A percentile compares a stretch with the other conserved stretches of the same genome.
Conservation (phyloP, 768 basidiomycete genomes). For the Russula foetens region DNA sequence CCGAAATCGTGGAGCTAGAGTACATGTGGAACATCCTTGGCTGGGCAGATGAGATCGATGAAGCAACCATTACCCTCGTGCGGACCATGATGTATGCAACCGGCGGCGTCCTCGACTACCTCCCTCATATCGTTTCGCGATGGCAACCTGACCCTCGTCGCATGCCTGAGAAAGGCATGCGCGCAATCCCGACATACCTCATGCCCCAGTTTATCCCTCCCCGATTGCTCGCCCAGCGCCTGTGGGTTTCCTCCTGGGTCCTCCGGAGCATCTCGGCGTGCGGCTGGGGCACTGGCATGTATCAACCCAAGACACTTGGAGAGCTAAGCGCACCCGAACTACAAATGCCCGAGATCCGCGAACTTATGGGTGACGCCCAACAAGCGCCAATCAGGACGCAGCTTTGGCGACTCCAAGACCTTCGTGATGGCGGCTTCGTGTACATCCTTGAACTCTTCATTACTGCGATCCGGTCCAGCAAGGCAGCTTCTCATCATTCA, state of each 20-base stretch:
- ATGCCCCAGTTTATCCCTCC: conserved; percentile 14
- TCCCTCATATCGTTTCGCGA: conserved; percentile 1
- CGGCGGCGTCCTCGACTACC: conserved; percentile 5
- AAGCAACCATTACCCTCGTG: not conserved
- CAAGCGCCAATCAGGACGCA: not conserved
- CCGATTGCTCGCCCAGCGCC: conserved; percentile 1
- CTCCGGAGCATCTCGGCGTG: conserved; percentile 1
- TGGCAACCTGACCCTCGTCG: conserved; percentile 3
- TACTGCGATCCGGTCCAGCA: not conserved
- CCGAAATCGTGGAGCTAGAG: not conserved
- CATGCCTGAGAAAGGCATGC: not conserved
- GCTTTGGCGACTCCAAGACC: conserved; percentile 15
- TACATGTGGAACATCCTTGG: conserved; percentile 12
- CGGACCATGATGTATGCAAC: conserved; percentile 1
- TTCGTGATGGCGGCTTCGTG: conserved; percentile 10
- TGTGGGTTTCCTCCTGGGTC: conserved; percentile 5
- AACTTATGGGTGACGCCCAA: not conserved
- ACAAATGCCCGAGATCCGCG: not conserved
- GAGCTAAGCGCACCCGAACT: conserved; percentile 9
- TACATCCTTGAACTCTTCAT: conserved; percentile 12
- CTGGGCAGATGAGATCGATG: conserved; percentile 10
- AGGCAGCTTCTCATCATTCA: not conserved
- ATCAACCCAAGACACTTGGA: not conserved
- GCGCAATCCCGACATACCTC: not conserved
- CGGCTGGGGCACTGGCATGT: not conserved